Conservation (phyloP, 2,329 filamentous ascomycete genomes). For the Escovopsis sp. region DNA sequence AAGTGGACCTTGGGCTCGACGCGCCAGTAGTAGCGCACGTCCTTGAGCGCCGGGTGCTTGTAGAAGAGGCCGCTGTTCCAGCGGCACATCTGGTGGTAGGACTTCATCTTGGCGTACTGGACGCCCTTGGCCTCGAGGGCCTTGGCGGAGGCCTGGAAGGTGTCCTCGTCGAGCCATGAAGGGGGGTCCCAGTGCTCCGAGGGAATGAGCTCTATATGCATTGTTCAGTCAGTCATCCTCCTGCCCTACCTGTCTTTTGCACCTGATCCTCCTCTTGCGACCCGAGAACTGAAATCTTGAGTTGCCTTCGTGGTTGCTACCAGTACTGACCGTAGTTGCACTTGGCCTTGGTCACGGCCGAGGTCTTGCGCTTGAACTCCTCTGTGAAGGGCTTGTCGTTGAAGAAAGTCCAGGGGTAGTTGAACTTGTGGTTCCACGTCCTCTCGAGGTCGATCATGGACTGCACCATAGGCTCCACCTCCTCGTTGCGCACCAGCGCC, state of each 20-base stretch:
- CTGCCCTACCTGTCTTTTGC: too few relatives aligned
- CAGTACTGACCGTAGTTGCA: slow-evolving; percentile 52
- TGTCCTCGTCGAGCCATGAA: slow-evolving; percentile 77
- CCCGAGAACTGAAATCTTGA: too few relatives aligned
- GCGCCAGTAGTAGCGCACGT: slow-evolving; percentile 91
- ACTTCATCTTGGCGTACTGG: slow-evolving; percentile 77
- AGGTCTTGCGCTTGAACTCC: slow-evolving; percentile 77
- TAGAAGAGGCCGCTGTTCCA: slow-evolving; percentile 99
- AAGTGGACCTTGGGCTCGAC: slow-evolving; percentile 98
- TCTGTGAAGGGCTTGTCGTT: slow-evolving; percentile 89
- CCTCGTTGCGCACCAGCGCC: slow-evolving; percentile 81
- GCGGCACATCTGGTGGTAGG: slow-evolving; percentile 97
- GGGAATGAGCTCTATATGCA: slow-evolving; percentile 60
- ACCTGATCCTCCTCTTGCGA: too few relatives aligned
- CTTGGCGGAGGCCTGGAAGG: slow-evolving; percentile 72
- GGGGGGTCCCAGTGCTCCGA: slow-evolving; percentile 88
- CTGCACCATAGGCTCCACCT: slow-evolving; percentile 67
- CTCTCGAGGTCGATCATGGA: slow-evolving; percentile 85
- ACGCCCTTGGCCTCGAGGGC: slow-evolving; percentile 72
- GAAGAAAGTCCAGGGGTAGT: slow-evolving; percentile 99
- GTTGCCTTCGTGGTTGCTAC: too few relatives aligned
- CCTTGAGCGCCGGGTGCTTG: slow-evolving; percentile 73
- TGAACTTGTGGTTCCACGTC: slow-evolving; percentile 98
- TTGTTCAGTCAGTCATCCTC: slow-evolving; percentile 5
- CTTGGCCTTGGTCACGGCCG: slow-evolving; percentile 73